Conservation (phyloP, 805 yeast species). For the Cyberlindnera nakhonratchasimensis region DNA sequence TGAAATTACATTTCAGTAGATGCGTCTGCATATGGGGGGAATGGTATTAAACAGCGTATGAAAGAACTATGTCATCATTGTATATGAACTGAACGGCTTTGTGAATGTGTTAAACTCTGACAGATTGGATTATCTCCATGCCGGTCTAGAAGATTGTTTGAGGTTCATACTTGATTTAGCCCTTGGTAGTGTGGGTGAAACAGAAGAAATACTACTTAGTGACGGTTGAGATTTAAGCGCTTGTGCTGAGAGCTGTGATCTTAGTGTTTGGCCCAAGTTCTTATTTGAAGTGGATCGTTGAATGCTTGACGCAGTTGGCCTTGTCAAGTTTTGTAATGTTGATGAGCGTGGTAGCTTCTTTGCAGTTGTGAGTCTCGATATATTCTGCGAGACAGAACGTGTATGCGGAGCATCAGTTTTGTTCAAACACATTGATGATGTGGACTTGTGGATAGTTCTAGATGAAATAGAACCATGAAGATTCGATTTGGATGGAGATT, state of each 20-base stretch:
- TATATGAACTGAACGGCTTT: too few relatives aligned
- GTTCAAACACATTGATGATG: slow-evolving; percentile 8
- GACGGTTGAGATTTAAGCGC: background rate
- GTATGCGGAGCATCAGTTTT: slow-evolving; percentile 11
- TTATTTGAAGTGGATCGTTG: slow-evolving; percentile 20
- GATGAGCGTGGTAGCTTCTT: slow-evolving; percentile 21
- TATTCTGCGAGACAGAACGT: slow-evolving; percentile 13
- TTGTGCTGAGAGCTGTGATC: slow-evolving; percentile 3
- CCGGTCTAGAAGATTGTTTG: slow-evolving; percentile 14
- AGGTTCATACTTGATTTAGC: slow-evolving; percentile 11
- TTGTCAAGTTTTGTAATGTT: slow-evolving; percentile 19
- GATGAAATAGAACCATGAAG: background rate
- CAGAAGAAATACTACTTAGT: background rate
- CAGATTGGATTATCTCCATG: slow-evolving; percentile 15
- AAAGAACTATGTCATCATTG: too few relatives aligned
- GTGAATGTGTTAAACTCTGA: too few relatives aligned
- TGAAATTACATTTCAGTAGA: background rate
- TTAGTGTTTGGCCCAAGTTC: slow-evolving; percentile 10
- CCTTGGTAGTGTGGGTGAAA: slow-evolving; percentile 5
- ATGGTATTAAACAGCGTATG: background rate
- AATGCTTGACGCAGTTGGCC: slow-evolving; percentile 24
- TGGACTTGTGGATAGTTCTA: slow-evolving; percentile 3
- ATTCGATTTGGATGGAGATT: slow-evolving; percentile 12
- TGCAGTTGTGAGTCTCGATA: slow-evolving; percentile 13
- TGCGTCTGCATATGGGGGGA: background rate